A percentile compares a stretch with the other conserved stretches of the same genome.
Conservation (phyloP, 352 stramenopile genomes). For the Globisporangium cederbergense region DNA sequence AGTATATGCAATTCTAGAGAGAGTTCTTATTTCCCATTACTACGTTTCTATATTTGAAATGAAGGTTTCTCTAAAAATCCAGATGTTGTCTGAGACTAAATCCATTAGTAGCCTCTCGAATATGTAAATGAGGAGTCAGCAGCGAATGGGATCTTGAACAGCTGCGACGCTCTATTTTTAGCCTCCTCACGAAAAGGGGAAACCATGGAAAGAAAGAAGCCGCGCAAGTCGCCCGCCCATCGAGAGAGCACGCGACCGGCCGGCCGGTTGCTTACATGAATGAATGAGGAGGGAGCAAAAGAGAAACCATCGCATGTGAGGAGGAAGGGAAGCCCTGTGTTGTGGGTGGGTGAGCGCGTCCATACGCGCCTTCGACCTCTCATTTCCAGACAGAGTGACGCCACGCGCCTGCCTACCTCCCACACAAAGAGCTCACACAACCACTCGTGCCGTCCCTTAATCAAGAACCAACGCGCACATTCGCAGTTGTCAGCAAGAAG, state of each 20-base stretch:
- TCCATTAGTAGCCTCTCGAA: not conserved
- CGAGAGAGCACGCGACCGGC: not conserved
- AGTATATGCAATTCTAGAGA: not conserved
- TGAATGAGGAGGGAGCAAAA: not conserved
- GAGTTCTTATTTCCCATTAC: not conserved
- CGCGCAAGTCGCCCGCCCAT: not conserved
- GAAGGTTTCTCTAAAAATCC: not conserved
- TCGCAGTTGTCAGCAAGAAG: not conserved
- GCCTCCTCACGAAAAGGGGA: not conserved
- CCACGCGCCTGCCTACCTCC: not conserved
- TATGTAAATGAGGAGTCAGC: not conserved
- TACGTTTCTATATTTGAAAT: too few relatives aligned
- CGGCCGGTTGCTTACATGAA: not conserved
- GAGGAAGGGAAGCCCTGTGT: too few relatives aligned
- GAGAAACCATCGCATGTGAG: constrained; percentile 4
- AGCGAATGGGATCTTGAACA: constrained; percentile 1
- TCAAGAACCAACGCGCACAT: too few relatives aligned
- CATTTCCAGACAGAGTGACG: not conserved
- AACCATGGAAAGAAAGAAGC: constrained; percentile 8
- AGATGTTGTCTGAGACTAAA: not conserved
- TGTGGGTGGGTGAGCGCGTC: not conserved
- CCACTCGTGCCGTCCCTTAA: not conserved
- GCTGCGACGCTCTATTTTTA: constrained; percentile 8
- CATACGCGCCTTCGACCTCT: not conserved
- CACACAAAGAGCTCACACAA: not conserved